phyloP scores from a whole-genome alignment of 441 rosid genomes.

The Eruca vesicaria region DNA sequence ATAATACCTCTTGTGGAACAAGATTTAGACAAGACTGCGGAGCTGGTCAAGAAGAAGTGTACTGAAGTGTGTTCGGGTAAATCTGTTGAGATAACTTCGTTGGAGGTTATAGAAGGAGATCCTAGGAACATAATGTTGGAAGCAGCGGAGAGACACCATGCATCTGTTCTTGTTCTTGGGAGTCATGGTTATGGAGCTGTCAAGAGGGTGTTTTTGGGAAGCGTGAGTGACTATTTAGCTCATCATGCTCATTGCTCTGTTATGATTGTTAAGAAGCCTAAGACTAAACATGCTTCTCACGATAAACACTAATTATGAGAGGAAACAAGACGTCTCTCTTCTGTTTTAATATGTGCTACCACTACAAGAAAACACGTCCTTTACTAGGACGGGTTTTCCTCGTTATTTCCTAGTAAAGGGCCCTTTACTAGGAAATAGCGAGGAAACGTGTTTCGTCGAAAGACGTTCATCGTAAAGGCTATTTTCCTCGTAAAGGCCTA shows the following conservation, averaged over 20 bases:
- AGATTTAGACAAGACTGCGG: conserved; percentile 39
- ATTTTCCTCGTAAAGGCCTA: too few relatives aligned
- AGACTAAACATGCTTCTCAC: background rate
- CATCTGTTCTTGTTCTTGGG: conserved; percentile 48
- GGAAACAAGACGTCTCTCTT: background rate
- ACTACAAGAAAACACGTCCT: too few relatives aligned
- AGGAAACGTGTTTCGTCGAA: too few relatives aligned
- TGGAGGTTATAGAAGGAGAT: conserved; percentile 31
- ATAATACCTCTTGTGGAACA: conserved; percentile 39
- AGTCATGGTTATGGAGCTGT: conserved; percentile 53
- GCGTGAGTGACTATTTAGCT: conserved; percentile 31
- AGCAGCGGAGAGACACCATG: conserved; percentile 45
- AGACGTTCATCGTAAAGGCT: too few relatives aligned
- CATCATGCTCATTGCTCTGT: conserved; percentile 32
- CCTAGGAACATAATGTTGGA: background rate
- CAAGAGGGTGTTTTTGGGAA: conserved; percentile 36
- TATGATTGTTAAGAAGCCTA: conserved; percentile 29
- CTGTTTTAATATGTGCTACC: background rate
- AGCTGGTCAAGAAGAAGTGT: conserved; percentile 31
- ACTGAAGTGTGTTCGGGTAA: conserved; percentile 35
- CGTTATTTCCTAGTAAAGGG: too few relatives aligned
- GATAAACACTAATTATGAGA: conserved; percentile 2
- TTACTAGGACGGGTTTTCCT: too few relatives aligned
- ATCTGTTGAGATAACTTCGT: conserved; percentile 14
- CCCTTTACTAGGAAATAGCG: too few relatives aligned